Evolutionary conservation across 108 stramenopile species (phyloP), one percentile per base, ranked within the genome.

Genomic region (Craspedostauros australis): DNA sequence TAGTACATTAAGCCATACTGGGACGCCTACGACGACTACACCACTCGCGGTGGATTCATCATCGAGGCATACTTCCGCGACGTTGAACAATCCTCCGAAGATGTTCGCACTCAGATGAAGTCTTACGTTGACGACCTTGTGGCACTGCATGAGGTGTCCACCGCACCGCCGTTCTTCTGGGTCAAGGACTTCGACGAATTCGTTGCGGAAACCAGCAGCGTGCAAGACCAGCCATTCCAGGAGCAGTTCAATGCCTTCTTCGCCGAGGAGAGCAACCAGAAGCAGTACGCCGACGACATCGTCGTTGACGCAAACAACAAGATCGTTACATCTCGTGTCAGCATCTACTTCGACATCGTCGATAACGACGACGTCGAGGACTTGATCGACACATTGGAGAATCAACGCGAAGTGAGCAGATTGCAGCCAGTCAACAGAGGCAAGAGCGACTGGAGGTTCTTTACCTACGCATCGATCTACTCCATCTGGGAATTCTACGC

Each of bases 401-500:
- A 19, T 18, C 57, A 59, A 32, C 43, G 46, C 1, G 33, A 20
- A 16, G 57, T 59, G 1, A 22, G 42, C 2, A 12, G 0, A 9
- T 16, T 8, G 21, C 57, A 59, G 22, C 57, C 57, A 1, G 3
- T 48, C 8, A 59, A 59, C 39, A 27, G 22, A 12, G 57, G 33
- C 1, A 22, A 12, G 6, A 33, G 36, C 8, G 15, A 53, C 15
- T 51, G 33, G 32, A 3, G 20, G 39, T 42, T 59, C 39, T 57
- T 59, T 23, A 59, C 48, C 2, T 66, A 39, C 41, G 2, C 34
- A 2, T 39, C 42, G 3, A n/a, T 5, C 16, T 53, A 60, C 33
- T 43, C 19, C 5, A 40, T 60, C n/a, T 60, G 66, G 58, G 44
- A 60, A 38, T 50, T 67, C 36, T 60, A 52, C 44, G 27, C 8